These are phyloP conservation scores for Talaromyces albobiverticillius DNA, from an alignment of 2,329 filamentous ascomycete genomes.

Conservation along the genomic window DNA sequence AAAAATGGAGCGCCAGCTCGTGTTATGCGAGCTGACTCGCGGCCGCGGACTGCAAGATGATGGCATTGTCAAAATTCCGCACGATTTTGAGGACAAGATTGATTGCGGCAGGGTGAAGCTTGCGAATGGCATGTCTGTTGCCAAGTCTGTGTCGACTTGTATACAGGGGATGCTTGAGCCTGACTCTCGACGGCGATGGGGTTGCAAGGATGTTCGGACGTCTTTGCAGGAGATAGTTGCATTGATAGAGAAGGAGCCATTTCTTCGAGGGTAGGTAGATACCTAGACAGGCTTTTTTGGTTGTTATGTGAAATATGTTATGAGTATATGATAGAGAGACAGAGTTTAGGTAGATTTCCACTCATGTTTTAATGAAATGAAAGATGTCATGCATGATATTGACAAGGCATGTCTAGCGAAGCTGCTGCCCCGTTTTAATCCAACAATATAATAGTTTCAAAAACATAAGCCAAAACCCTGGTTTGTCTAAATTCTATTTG, in stretches of 20 bases:
- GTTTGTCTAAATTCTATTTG: too few species aligned
- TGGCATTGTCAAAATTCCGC: conserved; percentile 30
- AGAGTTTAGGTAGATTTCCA: not conserved
- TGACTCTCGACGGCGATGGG: conserved; percentile 34
- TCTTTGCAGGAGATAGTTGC: conserved; percentile 51
- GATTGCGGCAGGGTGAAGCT: conserved; percentile 27
- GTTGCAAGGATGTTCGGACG: conserved; percentile 33
- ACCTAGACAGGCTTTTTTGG: too few species aligned
- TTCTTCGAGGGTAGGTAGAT: conserved; percentile 2
- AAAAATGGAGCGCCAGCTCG: conserved; percentile 46
- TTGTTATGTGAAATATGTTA: not conserved
- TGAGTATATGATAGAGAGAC: not conserved
- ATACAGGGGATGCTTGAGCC: conserved; percentile 43
- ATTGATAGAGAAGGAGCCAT: conserved; percentile 48
- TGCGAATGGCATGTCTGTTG: conserved; percentile 26
- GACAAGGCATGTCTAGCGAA: not conserved
- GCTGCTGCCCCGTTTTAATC: too few species aligned
- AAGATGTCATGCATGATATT: not conserved
- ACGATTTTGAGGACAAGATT: conserved; percentile 37
- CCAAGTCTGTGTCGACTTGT: conserved; percentile 33
- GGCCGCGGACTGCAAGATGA: conserved; percentile 11
- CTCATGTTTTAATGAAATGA: not conserved
- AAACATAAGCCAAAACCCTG: too few species aligned
- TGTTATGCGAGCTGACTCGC: conserved; percentile 41
- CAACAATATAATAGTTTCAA: too few species aligned